Percentiles rank a stretch among this genome's conserved stretches.
phyloP scores from a whole-genome alignment of 1,139 yeast species.

The Petasospora rhodanensis region DNA sequence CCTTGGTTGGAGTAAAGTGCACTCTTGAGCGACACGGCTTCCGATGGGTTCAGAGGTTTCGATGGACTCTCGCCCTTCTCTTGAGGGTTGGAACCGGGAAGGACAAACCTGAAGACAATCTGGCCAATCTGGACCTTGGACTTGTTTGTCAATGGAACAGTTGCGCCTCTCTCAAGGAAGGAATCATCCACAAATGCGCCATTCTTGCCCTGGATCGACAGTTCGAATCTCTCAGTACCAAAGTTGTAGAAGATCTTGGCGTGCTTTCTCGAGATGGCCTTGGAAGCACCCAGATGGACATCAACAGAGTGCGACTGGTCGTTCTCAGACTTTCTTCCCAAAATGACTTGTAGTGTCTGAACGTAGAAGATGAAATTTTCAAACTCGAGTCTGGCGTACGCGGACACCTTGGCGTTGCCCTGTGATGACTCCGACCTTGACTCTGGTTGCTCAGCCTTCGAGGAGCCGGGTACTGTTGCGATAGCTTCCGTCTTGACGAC shows the following conservation, averaged over 20 bases:
- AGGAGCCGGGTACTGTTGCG: conserved; percentile 13
- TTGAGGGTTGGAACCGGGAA: conserved; percentile 45
- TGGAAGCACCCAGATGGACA: conserved; percentile 85
- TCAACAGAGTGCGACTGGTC: conserved; percentile 66
- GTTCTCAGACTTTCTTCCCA: conserved; percentile 85
- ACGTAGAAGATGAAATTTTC: conserved; percentile 91
- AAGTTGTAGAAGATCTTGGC: conserved; percentile 94
- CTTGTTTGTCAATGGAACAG: conserved; percentile 77
- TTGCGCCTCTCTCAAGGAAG: conserved; percentile 83
- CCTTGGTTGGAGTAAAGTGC: conserved; percentile 22
- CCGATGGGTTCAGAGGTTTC: conserved; percentile 26
- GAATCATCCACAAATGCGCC: conserved; percentile 94
- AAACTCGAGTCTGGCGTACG: conserved; percentile 91
- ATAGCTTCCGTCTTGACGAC: conserved; percentile 12
- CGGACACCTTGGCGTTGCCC: conserved; percentile 61
- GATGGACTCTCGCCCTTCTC: conserved; percentile 21
- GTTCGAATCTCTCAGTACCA: conserved; percentile 88
- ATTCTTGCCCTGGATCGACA: conserved; percentile 86
- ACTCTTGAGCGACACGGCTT: conserved; percentile 24
- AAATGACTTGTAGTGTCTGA: conserved; percentile 87
- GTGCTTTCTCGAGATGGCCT: conserved; percentile 88
- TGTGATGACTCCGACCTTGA: conserved; percentile 19
- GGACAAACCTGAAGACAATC: conserved; percentile 77
- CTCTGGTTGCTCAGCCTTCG: conserved; percentile 6
- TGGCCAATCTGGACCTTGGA: conserved; percentile 92